Evolutionary conservation across 441 rosid genomes (phyloP).

Genomic region (Mallotus japonicus): DNA sequence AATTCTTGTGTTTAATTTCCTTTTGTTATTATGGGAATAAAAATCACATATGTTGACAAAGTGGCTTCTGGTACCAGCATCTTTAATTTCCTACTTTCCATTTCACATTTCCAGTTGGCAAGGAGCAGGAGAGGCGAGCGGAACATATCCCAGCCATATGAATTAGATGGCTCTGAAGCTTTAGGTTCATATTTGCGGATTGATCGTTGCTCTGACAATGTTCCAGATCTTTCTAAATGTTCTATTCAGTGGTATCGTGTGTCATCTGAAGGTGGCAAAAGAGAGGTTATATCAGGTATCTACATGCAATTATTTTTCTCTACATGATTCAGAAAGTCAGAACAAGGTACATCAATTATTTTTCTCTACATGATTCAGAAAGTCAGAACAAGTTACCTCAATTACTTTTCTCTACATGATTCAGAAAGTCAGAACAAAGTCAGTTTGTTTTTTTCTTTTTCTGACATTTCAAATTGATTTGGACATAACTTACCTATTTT

Average conservation of each 20-base stretch:
- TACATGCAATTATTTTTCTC: neutral
- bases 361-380: neutral
- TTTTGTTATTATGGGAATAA: neutral
- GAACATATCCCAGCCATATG: slow-evolving; percentile 48
- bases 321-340: slow-evolving; percentile 3
- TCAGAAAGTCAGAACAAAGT: neutral
- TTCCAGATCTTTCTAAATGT: slow-evolving; percentile 72
- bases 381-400: neutral
- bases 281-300: slow-evolving; percentile 82
- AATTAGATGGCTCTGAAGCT: slow-evolving; percentile 82
- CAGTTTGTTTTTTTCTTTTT: too few relatives aligned
- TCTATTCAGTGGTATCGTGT: slow-evolving; percentile 83
- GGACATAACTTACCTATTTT: too few relatives aligned
- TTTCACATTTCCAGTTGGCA: slow-evolving; percentile 47
- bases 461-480: too few relatives aligned
- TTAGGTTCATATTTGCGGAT: slow-evolving; percentile 76
- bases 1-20: neutral
- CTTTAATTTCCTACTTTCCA: slow-evolving; percentile 17
- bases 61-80: slow-evolving; percentile 2
- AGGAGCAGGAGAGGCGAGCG: slow-evolving; percentile 59
- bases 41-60: neutral
- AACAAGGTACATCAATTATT: neutral
- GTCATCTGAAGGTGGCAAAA: slow-evolving; percentile 72
- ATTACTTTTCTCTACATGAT: neutral
- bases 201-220: slow-evolving; percentile 56